Conservation (phyloP, 2,329 filamentous ascomycete species). For the Torrubiellomyces zombiae region DNA sequence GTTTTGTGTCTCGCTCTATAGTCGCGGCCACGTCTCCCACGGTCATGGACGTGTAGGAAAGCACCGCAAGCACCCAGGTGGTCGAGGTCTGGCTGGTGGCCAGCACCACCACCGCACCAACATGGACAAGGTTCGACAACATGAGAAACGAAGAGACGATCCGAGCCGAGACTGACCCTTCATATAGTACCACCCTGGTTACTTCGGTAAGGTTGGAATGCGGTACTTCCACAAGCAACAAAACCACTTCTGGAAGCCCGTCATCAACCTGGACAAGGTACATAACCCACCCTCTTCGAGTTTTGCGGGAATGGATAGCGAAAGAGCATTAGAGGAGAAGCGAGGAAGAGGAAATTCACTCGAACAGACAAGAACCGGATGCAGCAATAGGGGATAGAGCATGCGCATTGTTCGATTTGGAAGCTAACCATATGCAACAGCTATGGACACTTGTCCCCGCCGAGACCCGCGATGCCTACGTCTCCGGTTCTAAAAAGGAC, state of each 20-base stretch:
- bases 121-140: conserved; percentile 61
- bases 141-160: conserved; percentile 5
- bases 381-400: too few species aligned
- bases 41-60: conserved; percentile 98
- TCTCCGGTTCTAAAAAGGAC: conserved; percentile 64
- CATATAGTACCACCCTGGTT: conserved; percentile 82
- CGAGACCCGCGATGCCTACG: conserved; percentile 87
- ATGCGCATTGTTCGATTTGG: too few species aligned
- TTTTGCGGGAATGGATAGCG: not conserved
- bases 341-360: too few species aligned
- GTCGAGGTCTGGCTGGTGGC: conserved; percentile 88
- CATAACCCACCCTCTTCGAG: conserved; percentile 8
- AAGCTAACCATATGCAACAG: conserved; percentile 31
- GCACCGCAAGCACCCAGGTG: conserved; percentile 83
- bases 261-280: conserved; percentile 98
- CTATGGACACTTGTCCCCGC: conserved; percentile 88
- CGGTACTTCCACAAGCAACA: conserved; percentile 91
- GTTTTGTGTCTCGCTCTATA: conserved; percentile 21
- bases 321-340: not conserved
- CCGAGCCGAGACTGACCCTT: conserved; percentile 13
- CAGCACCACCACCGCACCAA: conserved; percentile 63
- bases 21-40: conserved; percentile 94
- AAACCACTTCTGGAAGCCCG: conserved; percentile 96
- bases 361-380: too few species aligned
- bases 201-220: conserved; percentile 97